Evolutionary conservation across 2,329 filamentous ascomycete species (phyloP).

Genomic region (Whalleya microplaca): DNA sequence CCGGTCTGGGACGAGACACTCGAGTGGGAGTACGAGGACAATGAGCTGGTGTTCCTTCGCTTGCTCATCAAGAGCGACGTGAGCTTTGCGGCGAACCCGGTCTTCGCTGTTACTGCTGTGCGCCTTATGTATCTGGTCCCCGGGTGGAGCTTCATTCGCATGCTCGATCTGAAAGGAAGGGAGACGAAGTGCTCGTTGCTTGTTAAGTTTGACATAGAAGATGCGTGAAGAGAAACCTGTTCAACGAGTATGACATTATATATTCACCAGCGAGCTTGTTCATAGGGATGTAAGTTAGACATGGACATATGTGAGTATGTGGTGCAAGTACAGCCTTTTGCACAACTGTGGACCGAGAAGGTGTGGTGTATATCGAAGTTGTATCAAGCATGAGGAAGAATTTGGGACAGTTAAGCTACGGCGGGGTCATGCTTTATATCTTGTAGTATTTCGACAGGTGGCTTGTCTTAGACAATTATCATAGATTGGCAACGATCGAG

Average conservation of each 20-base stretch:
- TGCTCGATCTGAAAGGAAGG: conserved; percentile 66
- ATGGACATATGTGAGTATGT: too few relatives aligned
- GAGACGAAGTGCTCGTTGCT: conserved; percentile 67
- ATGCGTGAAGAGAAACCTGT: conserved; percentile 32
- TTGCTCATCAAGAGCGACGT: conserved; percentile 71
- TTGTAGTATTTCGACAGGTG: too few relatives aligned
- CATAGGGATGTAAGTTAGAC: too few relatives aligned
- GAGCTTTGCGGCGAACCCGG: conserved; percentile 63
- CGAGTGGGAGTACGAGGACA: conserved; percentile 71
- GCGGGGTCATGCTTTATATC: too few relatives aligned
- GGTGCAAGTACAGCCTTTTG: too few relatives aligned
- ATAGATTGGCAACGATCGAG: too few relatives aligned
- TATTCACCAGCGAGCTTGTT: not conserved
- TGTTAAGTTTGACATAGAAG: conserved; percentile 61
- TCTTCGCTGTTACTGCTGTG: conserved; percentile 64
- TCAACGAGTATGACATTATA: not conserved
- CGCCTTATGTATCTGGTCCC: conserved; percentile 58
- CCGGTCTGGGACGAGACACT: conserved; percentile 69
- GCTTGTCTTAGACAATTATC: too few relatives aligned
- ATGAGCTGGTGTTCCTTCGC: conserved; percentile 66
- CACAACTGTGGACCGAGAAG: too few relatives aligned
- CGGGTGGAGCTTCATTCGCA: conserved; percentile 66
- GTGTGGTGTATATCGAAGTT: too few relatives aligned
- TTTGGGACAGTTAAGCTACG: too few relatives aligned
- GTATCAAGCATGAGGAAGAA: too few relatives aligned